Percentiles rank a stretch among this genome's conserved stretches.
phyloP scores from a whole-genome alignment of 352 stramenopile genomes.

The Pythium coloratum region DNA sequence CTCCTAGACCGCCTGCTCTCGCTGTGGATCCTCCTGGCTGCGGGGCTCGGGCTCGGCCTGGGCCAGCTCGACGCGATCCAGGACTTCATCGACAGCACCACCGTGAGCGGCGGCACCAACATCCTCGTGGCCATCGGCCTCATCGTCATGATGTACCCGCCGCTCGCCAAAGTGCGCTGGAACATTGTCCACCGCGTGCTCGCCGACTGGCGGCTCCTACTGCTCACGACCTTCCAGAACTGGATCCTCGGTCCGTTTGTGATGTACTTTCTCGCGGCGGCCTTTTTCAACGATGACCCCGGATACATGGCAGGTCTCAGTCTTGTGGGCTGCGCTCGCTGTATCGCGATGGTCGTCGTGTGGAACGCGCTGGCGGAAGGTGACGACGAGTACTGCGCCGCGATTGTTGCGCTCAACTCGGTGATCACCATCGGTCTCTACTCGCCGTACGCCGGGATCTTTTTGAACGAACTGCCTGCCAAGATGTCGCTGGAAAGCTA shows the following conservation, averaged over 20 bases:
- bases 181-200: slow-evolving; percentile 41
- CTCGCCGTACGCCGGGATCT: slow-evolving; percentile 51
- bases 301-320: slow-evolving; percentile 67
- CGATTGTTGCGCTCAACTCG: slow-evolving; percentile 71
- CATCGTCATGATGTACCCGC: slow-evolving; percentile 67
- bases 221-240: slow-evolving; percentile 56
- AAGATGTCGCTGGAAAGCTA: slow-evolving; percentile 39
- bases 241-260: slow-evolving; percentile 49
- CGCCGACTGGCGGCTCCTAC: slow-evolving; percentile 45
- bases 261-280: slow-evolving; percentile 54
- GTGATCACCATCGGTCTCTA: slow-evolving; percentile 62
- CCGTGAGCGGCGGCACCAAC: slow-evolving; percentile 42
- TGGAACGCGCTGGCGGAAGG: slow-evolving; percentile 64
- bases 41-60: slow-evolving; percentile 32
- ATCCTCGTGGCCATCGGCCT: slow-evolving; percentile 47
- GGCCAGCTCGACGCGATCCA: slow-evolving; percentile 38
- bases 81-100: slow-evolving; percentile 47
- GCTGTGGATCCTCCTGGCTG: slow-evolving; percentile 44
- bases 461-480: slow-evolving; percentile 47
- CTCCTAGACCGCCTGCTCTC: slow-evolving; percentile 44
- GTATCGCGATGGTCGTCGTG: slow-evolving; percentile 84
- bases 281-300: slow-evolving; percentile 45
- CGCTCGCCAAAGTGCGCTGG: slow-evolving; percentile 52
- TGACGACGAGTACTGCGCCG: slow-evolving; percentile 60
- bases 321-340: slow-evolving; percentile 65